Percentiles rank a stretch among this genome's conserved stretches.
phyloP scores from a whole-genome alignment of 768 basidiomycete genomes.

The Termitomyces sp. region DNA sequence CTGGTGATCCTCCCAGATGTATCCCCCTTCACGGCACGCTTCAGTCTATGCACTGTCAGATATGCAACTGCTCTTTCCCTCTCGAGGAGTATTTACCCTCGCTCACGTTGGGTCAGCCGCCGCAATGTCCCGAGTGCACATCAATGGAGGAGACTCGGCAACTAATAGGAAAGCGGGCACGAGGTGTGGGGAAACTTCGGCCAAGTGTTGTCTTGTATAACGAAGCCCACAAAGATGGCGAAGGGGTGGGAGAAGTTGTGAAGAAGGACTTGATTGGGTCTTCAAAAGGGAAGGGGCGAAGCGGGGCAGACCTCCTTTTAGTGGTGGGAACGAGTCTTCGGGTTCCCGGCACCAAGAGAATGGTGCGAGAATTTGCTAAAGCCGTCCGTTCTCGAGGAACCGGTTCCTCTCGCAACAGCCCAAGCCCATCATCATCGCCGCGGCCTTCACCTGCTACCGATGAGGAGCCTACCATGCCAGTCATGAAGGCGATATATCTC shows the following conservation, averaged over 20 bases:
- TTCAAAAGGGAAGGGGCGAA: constrained; percentile 63
- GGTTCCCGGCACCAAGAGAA: constrained; percentile 88
- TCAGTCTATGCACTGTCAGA: constrained; percentile 74
- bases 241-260: constrained; percentile 84
- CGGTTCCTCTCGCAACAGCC: constrained; percentile 30
- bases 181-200: constrained; percentile 77
- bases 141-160: constrained; percentile 67
- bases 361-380: constrained; percentile 86
- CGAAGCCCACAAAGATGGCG: constrained; percentile 83
- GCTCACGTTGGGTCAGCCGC: constrained; percentile 60
- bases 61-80: constrained; percentile 73
- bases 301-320: constrained; percentile 78
- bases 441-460: constrained; percentile 42
- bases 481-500: constrained; percentile 72
- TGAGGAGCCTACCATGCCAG: constrained; percentile 50
- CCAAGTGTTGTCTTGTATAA: constrained; percentile 92
- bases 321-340: constrained; percentile 90
- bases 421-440: constrained; percentile 50
- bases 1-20: constrained; percentile 67
- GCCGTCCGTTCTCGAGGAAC: constrained; percentile 58
- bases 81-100: constrained; percentile 59
- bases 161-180: constrained; percentile 72
- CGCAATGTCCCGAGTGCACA: constrained; percentile 79
- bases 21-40: constrained; percentile 91
- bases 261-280: constrained; percentile 75